Conservation (phyloP, 257 asterid species). For the Coffea eugenioides region DNA sequence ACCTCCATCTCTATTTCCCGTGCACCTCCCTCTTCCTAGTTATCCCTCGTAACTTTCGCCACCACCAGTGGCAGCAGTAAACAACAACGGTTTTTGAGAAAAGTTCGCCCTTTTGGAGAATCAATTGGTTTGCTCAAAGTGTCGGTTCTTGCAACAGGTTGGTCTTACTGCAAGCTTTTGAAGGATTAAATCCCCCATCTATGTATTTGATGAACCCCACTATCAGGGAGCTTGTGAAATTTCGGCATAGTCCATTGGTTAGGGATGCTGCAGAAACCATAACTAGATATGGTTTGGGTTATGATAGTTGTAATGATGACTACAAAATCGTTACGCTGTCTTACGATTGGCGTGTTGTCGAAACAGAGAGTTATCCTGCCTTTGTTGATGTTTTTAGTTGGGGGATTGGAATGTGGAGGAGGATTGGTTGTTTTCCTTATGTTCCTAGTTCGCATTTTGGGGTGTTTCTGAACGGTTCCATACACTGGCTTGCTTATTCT, state of each 20-base stretch:
- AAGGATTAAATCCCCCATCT: background rate
- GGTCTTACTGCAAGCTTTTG: conserved; percentile 20
- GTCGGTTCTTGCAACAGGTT: conserved; percentile 39
- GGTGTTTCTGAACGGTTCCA: too few species aligned
- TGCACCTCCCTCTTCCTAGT: background rate
- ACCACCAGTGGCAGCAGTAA: background rate
- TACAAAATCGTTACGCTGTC: conserved; percentile 37
- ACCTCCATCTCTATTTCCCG: conserved; percentile 7
- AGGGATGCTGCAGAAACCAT: background rate
- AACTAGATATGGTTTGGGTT: conserved; percentile 38
- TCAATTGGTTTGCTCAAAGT: conserved; percentile 8
- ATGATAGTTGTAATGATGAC: conserved; percentile 35
- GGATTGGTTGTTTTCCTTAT: too few species aligned
- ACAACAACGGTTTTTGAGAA: background rate
- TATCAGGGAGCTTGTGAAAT: conserved; percentile 19
- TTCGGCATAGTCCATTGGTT: conserved; percentile 27
- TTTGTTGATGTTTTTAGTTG: too few species aligned
- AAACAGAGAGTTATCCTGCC: too few species aligned
- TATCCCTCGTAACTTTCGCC: conserved; percentile 6
- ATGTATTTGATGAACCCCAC: conserved; percentile 36
- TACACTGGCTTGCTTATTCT: too few species aligned
- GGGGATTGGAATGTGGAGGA: too few species aligned
- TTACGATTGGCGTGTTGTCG: too few species aligned
- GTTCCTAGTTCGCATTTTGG: too few species aligned
- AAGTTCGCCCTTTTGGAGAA: background rate